Evolutionary conservation across 2,329 filamentous ascomycete genomes (phyloP).

Genomic region (Zymoseptoria tritici): DNA sequence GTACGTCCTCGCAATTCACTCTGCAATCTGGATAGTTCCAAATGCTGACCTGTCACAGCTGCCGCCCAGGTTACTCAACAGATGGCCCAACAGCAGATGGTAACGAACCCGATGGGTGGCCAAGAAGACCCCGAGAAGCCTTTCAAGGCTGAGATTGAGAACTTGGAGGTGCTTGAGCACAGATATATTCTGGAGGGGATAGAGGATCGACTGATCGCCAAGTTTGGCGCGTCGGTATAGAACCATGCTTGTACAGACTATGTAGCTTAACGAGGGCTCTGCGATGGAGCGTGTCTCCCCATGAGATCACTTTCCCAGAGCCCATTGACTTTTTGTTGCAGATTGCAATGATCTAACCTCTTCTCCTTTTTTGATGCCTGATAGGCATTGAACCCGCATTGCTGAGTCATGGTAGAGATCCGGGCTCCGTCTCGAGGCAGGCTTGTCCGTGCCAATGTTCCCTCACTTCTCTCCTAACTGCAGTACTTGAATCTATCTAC

Average conservation of each 20-base stretch:
- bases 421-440: background rate
- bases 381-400: background rate
- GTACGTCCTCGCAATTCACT: conserved; percentile 46
- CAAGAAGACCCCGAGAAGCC: conserved; percentile 94
- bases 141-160: conserved; percentile 87
- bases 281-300: background rate
- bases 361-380: background rate
- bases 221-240: conserved; percentile 15
- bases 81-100: conserved; percentile 59
- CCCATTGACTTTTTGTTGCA: no score
- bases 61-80: conserved; percentile 86
- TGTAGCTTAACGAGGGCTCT: background rate
- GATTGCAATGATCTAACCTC: background rate
- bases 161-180: conserved; percentile 89
- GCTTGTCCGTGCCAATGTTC: no score
- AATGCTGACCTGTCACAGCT: conserved; percentile 44
- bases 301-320: background rate
- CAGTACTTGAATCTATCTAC: background rate
- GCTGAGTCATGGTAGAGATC: background rate
- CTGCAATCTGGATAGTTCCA: background rate
- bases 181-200: conserved; percentile 84
- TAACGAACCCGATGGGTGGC: conserved; percentile 68
- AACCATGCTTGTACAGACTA: background rate
- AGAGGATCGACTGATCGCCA: conserved; percentile 69
- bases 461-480: no score